phyloP scores from a whole-genome alignment of 768 basidiomycete species.

The Lentinula boryana region DNA sequence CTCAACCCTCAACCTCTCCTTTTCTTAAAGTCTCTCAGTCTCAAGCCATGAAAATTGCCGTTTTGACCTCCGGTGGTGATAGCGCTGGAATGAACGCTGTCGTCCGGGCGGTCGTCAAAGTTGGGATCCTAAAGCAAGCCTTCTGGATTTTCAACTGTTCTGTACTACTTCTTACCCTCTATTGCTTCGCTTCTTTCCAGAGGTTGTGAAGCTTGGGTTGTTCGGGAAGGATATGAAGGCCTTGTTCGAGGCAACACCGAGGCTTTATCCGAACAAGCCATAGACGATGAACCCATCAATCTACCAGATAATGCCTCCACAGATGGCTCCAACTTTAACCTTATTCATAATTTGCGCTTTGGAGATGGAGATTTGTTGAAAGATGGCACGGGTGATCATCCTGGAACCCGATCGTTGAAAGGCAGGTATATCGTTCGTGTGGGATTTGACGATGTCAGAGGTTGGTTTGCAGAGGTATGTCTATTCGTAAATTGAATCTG shows the following conservation, averaged over 20 bases:
- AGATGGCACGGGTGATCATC: conserved; percentile 77
- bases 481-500: neutral
- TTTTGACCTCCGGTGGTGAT: conserved; percentile 95
- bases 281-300: neutral
- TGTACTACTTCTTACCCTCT: neutral
- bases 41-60: conserved; percentile 75
- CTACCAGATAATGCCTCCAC: conserved; percentile 8
- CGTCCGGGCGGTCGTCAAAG: conserved; percentile 90
- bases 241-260: conserved; percentile 76
- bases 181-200: conserved; percentile 29
- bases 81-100: conserved; percentile 97
- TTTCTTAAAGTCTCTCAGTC: neutral
- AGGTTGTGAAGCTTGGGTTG: conserved; percentile 93
- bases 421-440: conserved; percentile 92
- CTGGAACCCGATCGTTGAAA: conserved; percentile 68
- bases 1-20: neutral
- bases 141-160: neutral
- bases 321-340: conserved; percentile 24
- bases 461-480: conserved; percentile 85
- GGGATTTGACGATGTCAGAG: conserved; percentile 97
- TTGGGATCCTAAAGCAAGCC: conserved; percentile 81
- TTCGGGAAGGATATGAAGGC: conserved; percentile 98
- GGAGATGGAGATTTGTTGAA: conserved; percentile 73
- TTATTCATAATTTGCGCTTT: conserved; percentile 74
- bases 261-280: neutral